A percentile compares a stretch with the other conserved stretches of the same genome.
These are phyloP conservation scores for Mrakia gelida DNA, from an alignment of 768 basidiomycete genomes.

Conservation along the genomic window DNA sequence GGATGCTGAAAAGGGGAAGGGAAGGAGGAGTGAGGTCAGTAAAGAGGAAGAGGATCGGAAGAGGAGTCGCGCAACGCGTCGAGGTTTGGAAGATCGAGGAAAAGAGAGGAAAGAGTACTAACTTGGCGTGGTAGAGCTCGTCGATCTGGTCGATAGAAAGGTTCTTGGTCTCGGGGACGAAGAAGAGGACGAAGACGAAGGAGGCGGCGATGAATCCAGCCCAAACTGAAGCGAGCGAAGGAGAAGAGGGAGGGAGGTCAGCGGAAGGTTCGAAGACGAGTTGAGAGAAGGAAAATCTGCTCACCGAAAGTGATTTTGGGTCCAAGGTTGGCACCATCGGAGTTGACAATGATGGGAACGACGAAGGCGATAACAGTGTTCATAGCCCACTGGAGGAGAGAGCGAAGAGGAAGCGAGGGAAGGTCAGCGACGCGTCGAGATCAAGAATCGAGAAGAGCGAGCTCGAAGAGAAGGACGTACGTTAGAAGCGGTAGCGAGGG, in stretches of 20 bases:
- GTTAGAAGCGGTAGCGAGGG: slow-evolving; percentile 45
- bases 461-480: neutral
- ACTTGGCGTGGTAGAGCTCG: slow-evolving; percentile 25
- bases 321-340: slow-evolving; percentile 39
- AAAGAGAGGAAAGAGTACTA: neutral
- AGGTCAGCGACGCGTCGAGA: neutral
- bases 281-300: neutral
- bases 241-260: neutral
- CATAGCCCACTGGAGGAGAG: slow-evolving; percentile 21
- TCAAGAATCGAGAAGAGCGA: neutral
- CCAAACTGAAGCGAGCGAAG: slow-evolving; percentile 32
- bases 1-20: slow-evolving; percentile 8
- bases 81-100: no score
- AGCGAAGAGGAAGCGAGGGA: neutral
- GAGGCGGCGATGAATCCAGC: slow-evolving; percentile 40
- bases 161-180: slow-evolving; percentile 33
- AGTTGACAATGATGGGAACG: slow-evolving; percentile 38
- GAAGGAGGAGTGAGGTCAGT: slow-evolving; percentile 14
- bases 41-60: no score
- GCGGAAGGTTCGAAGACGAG: neutral
- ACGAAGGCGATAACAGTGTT: slow-evolving; percentile 45
- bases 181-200: slow-evolving; percentile 28
- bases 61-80: neutral
- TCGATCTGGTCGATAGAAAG: slow-evolving; percentile 31
- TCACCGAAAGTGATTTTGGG: slow-evolving; percentile 43